Percentiles rank a stretch among this genome's conserved stretches.
Evolutionary conservation across 2,329 filamentous ascomycete species (phyloP).

Genomic region (Trichoderma breve): DNA sequence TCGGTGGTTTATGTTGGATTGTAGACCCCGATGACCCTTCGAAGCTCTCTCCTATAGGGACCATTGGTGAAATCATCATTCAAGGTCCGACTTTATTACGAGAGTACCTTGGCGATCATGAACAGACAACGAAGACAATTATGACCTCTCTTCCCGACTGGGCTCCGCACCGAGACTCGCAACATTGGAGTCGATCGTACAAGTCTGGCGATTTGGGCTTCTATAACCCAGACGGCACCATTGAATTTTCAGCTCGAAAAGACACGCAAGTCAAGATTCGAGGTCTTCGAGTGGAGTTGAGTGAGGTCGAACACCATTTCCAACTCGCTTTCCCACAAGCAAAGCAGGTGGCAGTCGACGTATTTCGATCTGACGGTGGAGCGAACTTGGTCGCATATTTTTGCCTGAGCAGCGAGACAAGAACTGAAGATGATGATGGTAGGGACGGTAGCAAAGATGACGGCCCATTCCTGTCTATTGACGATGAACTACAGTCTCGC

Average conservation of each 20-base stretch:
- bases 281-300: constrained; percentile 7
- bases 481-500: not conserved
- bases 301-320: constrained; percentile 12
- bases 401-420: not conserved
- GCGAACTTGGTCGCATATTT: constrained; percentile 13
- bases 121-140: not conserved
- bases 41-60: constrained; percentile 6
- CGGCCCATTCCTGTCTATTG: not conserved
- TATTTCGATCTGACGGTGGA: not conserved
- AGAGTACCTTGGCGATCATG: not conserved
- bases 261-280: constrained; percentile 13
- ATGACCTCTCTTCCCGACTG: constrained; percentile 11
- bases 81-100: constrained; percentile 5
- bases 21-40: constrained; percentile 3
- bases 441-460: not conserved
- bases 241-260: constrained; percentile 4
- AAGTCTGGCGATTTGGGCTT: constrained; percentile 2
- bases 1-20: constrained; percentile 19
- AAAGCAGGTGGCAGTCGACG: constrained; percentile 19
- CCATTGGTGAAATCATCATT: constrained; percentile 11
- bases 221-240: constrained; percentile 10
- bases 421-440: not conserved
- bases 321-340: not conserved
- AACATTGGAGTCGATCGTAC: not conserved
- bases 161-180: not conserved